Evolutionary conservation across 345 rosid genomes (phyloP).

Genomic region (Zanthoxylum bungeanum): DNA sequence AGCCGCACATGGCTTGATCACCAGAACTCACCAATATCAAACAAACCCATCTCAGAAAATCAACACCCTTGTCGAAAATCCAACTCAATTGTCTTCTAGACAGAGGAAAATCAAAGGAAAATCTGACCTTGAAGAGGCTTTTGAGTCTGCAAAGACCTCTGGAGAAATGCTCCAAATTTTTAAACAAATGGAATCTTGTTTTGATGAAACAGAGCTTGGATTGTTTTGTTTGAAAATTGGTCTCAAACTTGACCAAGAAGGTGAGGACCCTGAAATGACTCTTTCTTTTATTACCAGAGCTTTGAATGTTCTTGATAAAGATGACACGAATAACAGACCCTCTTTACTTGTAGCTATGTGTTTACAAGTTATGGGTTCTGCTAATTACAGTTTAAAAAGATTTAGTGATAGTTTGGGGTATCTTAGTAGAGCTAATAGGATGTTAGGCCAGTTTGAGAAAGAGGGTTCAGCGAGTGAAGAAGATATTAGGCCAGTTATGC

Average conservation of each 20-base stretch:
- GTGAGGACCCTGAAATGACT: constrained; percentile 69
- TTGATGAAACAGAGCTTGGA: constrained; percentile 70
- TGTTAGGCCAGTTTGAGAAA: constrained; percentile 51
- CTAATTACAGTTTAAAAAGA: constrained; percentile 55
- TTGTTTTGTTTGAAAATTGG: constrained; percentile 77
- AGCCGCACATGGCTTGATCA: constrained; percentile 31
- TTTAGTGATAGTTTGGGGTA: constrained; percentile 81
- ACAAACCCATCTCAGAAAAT: constrained; percentile 43
- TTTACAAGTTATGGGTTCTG: constrained; percentile 77
- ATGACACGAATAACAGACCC: constrained; percentile 32
- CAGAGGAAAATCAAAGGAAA: constrained; percentile 57
- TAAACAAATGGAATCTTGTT: constrained; percentile 67
- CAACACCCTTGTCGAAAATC: constrained; percentile 49
- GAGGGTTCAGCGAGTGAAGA: constrained; percentile 42
- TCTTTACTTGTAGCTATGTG: constrained; percentile 67
- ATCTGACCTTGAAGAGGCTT: constrained; percentile 72
- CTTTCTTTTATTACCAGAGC: constrained; percentile 67
- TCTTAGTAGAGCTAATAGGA: constrained; percentile 72
- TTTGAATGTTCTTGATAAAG: constrained; percentile 51
- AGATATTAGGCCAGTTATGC: constrained; percentile 65
- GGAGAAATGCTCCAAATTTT: constrained; percentile 73
- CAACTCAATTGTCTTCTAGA: constrained; percentile 43
- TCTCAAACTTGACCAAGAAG: constrained; percentile 83
- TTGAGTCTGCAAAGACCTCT: constrained; percentile 75
- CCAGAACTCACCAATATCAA: constrained; percentile 31